Conservation (phyloP, 805 yeast species). For the Candida tallmaniae region DNA sequence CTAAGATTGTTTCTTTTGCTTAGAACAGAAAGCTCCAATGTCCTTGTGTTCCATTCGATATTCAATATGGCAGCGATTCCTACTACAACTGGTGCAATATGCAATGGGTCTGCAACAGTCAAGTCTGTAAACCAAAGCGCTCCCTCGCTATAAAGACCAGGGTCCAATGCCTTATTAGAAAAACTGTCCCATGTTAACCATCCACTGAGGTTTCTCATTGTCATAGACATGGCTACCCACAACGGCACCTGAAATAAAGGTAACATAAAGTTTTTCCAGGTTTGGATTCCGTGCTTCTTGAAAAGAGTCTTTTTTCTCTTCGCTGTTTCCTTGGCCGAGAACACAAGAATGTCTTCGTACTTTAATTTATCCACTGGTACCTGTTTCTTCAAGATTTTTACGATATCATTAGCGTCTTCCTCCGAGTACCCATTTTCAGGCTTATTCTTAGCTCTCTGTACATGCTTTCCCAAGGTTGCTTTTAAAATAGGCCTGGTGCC, state of each 20-base stretch:
- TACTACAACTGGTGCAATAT: conserved; percentile 62
- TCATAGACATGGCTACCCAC: conserved; percentile 76
- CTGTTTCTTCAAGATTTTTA: conserved; percentile 12
- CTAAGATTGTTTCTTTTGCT: conserved; percentile 41
- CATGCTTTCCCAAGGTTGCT: conserved; percentile 48
- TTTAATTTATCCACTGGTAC: conserved; percentile 44
- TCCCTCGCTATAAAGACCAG: conserved; percentile 49
- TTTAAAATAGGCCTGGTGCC: conserved; percentile 75
- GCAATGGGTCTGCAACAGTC: conserved; percentile 55
- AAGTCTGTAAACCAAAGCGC: conserved; percentile 60
- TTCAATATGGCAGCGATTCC: conserved; percentile 73
- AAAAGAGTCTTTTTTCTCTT: conserved; percentile 71
- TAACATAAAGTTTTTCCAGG: conserved; percentile 73
- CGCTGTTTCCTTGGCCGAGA: conserved; percentile 74
- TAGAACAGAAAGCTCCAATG: conserved; percentile 50
- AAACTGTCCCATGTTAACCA: conserved; percentile 45
- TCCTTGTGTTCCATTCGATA: conserved; percentile 74
- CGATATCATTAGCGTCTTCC: conserved; percentile 6
- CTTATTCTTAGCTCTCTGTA: conserved; percentile 29
- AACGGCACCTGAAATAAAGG: conserved; percentile 84
- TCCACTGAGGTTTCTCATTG: conserved; percentile 74
- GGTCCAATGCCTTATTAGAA: conserved; percentile 46
- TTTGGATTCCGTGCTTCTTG: conserved; percentile 60
- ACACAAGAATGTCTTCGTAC: conserved; percentile 71
- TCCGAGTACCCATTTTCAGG: conserved; percentile 14